A percentile compares a stretch with the other conserved stretches of the same genome.
Conservation (phyloP, 2,329 filamentous ascomycete species). For the Talaromyces sp. region DNA sequence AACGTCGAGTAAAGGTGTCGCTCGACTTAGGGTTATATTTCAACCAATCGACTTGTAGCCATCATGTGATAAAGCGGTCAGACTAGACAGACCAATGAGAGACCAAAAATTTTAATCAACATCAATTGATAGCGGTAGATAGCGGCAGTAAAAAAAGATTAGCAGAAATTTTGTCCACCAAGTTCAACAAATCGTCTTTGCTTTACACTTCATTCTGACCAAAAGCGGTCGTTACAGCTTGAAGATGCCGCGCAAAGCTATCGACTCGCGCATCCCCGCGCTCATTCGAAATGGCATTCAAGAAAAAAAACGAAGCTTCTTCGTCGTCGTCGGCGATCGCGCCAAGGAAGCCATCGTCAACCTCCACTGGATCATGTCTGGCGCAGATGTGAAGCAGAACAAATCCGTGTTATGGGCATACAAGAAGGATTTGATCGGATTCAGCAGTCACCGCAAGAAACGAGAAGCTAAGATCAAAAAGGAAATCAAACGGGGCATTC, state of each 20-base stretch:
- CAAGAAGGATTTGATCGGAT: slow-evolving; percentile 94
- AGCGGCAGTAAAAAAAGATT: slow-evolving; percentile 27
- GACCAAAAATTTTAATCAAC: background rate
- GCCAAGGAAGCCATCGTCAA: slow-evolving; percentile 97
- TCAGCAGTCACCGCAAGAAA: slow-evolving; percentile 96
- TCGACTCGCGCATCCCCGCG: slow-evolving; percentile 84
- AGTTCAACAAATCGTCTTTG: background rate
- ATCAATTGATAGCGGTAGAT: slow-evolving; percentile 21
- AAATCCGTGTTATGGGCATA: slow-evolving; percentile 98
- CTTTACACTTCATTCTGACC: background rate
- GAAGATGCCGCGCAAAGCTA: slow-evolving; percentile 50
- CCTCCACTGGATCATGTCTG: slow-evolving; percentile 88
- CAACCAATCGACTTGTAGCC: background rate
- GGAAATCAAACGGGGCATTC: slow-evolving; percentile 90
- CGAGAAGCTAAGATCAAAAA: slow-evolving; percentile 97
- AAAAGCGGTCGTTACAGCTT: background rate
- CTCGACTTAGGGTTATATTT: too few species aligned
- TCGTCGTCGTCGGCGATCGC: slow-evolving; percentile 90
- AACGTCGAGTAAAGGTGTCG: background rate
- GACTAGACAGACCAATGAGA: background rate
- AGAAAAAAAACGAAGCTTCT: slow-evolving; percentile 97
- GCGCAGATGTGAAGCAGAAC: slow-evolving; percentile 85
- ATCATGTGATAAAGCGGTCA: slow-evolving; percentile 16
- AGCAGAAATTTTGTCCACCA: slow-evolving; percentile 15
- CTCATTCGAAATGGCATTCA: slow-evolving; percentile 86